Base-by-base conservation (phyloP, 441 rosid species). In the Gossypium aridum region DNA sequence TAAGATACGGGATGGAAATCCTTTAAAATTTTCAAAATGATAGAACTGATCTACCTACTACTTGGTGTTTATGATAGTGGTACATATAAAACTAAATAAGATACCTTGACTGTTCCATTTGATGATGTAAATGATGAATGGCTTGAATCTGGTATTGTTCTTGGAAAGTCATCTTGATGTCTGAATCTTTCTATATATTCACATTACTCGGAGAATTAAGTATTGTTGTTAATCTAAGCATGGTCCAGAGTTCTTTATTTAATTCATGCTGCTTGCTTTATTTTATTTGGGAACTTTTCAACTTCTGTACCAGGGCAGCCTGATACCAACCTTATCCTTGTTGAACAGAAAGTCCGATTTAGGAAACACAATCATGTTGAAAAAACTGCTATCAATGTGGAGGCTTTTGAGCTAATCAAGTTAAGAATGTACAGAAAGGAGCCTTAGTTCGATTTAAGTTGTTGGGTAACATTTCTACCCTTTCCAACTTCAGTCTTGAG, bases 321-420 rank as follows among this genome's bases (percentile, higher is more conserved):
- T 80, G 70, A 81, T 84, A 67, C 72, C 71, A 72, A 83, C 81
- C 76, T 73, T 81, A 80, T 75, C 75, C 80, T 71, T 80, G 76
- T 74, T 74, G 78, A 83, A 75, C 79, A 78, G 85, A 85, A 76
- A 64, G 65, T 64, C 68, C 63, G 79, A 66, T 60, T 43, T 83
- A 83, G 78, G 73, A 75, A 77, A 79, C 73, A 70, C 20, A 77
- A 73, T 68, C 79, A 37, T 78, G 73, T 64, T 72, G 85, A 78
- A 62, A 84, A 79, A 78, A 83, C 84, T 79, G 83, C 55, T 62
- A 76, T 81, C 72, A 76, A 31, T 75, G 79, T 82, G 77, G 82
- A 81, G 65, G 76, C 76, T 74, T 84, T 81, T 83, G 84, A 76
- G 83, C 82, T 84, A 60, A 80, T 83, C 59, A 62, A 80, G 74